Conservation (phyloP, 2,329 filamentous ascomycete genomes). For the Ascochyta viciae-villosae region DNA sequence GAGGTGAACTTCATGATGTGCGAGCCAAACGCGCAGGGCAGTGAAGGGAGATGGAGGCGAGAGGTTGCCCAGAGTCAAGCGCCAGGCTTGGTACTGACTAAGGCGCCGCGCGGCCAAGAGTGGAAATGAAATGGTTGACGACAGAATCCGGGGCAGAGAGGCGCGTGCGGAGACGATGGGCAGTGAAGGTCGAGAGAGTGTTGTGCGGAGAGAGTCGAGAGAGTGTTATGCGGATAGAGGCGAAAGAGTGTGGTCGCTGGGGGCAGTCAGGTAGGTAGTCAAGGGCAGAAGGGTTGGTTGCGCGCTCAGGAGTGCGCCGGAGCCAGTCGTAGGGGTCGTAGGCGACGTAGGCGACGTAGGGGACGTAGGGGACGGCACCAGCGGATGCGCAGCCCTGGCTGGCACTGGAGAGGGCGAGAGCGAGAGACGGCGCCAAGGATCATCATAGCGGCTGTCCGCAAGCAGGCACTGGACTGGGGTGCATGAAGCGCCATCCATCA, state of each 20-base stretch:
- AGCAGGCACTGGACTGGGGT: slow-evolving; percentile 4
- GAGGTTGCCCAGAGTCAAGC: slow-evolving; percentile 31
- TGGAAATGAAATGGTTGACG: slow-evolving; percentile 25
- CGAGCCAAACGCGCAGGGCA: slow-evolving; percentile 18
- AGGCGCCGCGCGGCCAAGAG: slow-evolving; percentile 16
- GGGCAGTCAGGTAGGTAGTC: neutral
- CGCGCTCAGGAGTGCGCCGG: slow-evolving; percentile 3
- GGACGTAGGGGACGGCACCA: slow-evolving; percentile 1
- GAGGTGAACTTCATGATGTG: slow-evolving; percentile 46
- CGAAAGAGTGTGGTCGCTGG: slow-evolving; percentile 5
- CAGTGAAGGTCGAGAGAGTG: slow-evolving; percentile 5
- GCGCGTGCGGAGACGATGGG: slow-evolving; percentile 13
- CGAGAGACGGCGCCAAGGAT: slow-evolving; percentile 8
- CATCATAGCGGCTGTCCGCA: slow-evolving; percentile 1
- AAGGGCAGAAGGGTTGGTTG: slow-evolving; percentile 1
- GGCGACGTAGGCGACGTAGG: no score
- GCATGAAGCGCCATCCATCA: slow-evolving; percentile 4
- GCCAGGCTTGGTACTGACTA: slow-evolving; percentile 27
- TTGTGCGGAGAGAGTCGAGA: slow-evolving; percentile 9
- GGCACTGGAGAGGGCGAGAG: slow-evolving; percentile 1
- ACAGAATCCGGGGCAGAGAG: slow-evolving; percentile 27
- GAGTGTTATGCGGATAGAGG: slow-evolving; percentile 18
- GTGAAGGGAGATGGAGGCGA: slow-evolving; percentile 9
- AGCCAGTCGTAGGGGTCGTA: no score
- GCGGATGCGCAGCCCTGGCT: slow-evolving; percentile 12